Evolutionary conservation across 352 stramenopile species (phyloP), one percentile per base, ranked within the genome.

Genomic region (Phytophthora sojae): DNA sequence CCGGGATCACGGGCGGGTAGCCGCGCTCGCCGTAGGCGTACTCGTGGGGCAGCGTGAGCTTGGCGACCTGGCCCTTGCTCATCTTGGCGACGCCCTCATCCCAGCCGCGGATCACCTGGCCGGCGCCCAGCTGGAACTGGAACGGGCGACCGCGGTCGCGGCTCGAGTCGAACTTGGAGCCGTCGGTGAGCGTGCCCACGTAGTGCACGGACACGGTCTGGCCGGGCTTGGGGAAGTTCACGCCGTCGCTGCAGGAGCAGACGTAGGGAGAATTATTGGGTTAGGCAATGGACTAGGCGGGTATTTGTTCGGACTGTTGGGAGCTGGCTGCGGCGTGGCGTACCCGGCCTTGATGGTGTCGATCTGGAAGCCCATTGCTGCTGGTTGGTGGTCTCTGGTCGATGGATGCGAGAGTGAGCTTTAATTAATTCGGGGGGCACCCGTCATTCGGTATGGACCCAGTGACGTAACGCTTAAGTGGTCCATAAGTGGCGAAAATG

Each of bases 21-120:
- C 96, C 95, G 47, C 81, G 65, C 62, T 86, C 83, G 44, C 97
- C 97, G 75, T 99, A 99, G 26, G 92, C 97, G 82, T 97, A 98
- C 75, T 98, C 93, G 57, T 86, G 82, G n/a, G 96, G 90, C 62
- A 98, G 95, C 57, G 86, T 85, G 26, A 99, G 85, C 64, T 96
- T 95, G 30, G 94, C 93, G 32, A 98, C 86, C 79, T 99, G 94
- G 42, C 96, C 96, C 44, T 98, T 85, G 59, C 83, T 97, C 95
- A 99, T 89, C 81, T 85, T 69, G 37, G 82, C 83, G 51, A 93
- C 86, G 45, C 85, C 85, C 64, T 92, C 85, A 63, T 95, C 87
- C 83, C 84, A 92, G 55, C 87, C 87, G 52, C 84, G 85, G 73
- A 95, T 95, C 45, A 95, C 87, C 64, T 95, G 85, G 58, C 83